These are phyloP conservation scores for Decorospora gaudefroyi DNA, from an alignment of 2,329 filamentous ascomycete genomes.

Conservation along the genomic window DNA sequence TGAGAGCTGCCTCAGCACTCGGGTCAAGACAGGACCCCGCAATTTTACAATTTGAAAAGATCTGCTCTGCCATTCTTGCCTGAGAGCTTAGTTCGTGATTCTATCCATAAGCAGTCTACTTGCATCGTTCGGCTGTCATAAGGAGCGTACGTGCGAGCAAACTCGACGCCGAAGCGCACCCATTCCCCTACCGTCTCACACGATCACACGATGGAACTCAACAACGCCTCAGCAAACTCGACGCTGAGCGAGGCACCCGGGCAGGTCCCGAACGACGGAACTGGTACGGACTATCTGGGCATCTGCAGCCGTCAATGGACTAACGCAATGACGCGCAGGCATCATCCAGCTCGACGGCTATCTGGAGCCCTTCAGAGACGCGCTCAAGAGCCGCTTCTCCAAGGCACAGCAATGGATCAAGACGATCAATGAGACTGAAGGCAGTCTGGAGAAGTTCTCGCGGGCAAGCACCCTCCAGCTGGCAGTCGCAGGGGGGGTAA, in stretches of 20 bases:
- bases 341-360: constrained; percentile 87
- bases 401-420: constrained; percentile 87
- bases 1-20: constrained; percentile 39
- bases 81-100: neutral
- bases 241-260: constrained; percentile 53
- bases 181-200: constrained; percentile 17
- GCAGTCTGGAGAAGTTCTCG: constrained; percentile 89
- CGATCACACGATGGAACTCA: constrained; percentile 49
- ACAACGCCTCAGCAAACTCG: constrained; percentile 53
- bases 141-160: constrained; percentile 9
- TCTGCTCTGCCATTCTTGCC: neutral
- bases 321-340: constrained; percentile 59
- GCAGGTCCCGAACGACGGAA: constrained; percentile 69
- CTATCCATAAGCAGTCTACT: constrained; percentile 11
- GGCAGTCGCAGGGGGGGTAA: neutral
- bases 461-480: constrained; percentile 61
- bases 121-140: constrained; percentile 13
- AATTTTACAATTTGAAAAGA: constrained; percentile 17
- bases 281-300: constrained; percentile 57
- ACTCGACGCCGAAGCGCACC: constrained; percentile 6
- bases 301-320: constrained; percentile 12
- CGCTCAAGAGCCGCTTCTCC: constrained; percentile 74
- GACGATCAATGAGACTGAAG: constrained; percentile 79
- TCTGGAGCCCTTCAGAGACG: constrained; percentile 80
- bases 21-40: constrained; percentile 35